Evolutionary conservation across 225 moss, liverwort and hornwort species (phyloP), one percentile per base, ranked within the genome.

Genomic region (Asterella californica): DNA sequence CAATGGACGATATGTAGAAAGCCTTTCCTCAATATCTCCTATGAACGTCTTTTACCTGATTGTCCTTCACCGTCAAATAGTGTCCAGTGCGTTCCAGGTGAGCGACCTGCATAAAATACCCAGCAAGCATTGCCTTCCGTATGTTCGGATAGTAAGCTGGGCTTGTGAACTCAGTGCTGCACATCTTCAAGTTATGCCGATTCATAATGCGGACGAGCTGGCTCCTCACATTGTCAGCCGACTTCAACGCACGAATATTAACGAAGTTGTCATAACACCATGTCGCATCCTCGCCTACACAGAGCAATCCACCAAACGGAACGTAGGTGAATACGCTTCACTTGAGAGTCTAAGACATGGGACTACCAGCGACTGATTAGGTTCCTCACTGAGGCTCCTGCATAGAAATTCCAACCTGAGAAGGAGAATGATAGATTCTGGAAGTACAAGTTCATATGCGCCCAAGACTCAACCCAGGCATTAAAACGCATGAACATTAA

Each of bases 101-200:
- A 68, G 97, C 97, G 83, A 99, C 97, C 90, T 99, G 97, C 97
- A 99, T 99, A 61, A 99, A 99, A 82, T 99, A 99, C n/a, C 97
- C 97, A 81, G 97, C 97, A 71, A 99, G 86, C 97, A 99, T 99
- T 76, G 97, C 91, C 88, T 95, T 99, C 49, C 97, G 91, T 78
- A 99, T 99, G 83, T 91, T 94, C 75, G 89, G 76, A 73, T 99
- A 99, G 82, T 93, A 99, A 54, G 93, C 89, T 70, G 91, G 80
- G 61, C 95, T 93, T 70, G 93, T 95, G 79, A 99, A 99, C 59
- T 99, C 97, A 25, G 93, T 95, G 78, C 97, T 95, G 88, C 95
- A 95, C 97, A 99, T 99, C 88, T 92, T 93, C 80, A 99, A 81
- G 59, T 92, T 99, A 93, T 99, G 94, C 82, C 97, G 91, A 83